Base-by-base conservation (phyloP, 768 basidiomycete genomes). In the Galerina sulciceps region DNA sequence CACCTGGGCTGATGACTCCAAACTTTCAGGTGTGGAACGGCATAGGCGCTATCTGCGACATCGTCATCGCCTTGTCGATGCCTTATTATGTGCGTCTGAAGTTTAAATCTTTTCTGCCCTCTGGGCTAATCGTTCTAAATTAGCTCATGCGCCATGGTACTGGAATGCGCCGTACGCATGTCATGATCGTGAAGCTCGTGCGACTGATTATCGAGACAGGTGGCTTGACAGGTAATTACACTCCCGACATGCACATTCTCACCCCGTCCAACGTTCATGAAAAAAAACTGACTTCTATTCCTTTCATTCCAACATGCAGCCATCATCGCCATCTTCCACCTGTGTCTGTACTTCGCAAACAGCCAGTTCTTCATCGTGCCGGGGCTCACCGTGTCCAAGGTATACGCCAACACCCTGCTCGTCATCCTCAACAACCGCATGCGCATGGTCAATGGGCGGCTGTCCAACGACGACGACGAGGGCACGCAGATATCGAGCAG, bases 401-500 rank as follows among this genome's bases (percentile, higher is more conserved):
- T 73, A 5, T 72, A 73, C 40, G 68, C 67, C 13, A 73, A 72
- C 60, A 72, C 70, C 11, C 70, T 70, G 64, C 62, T 73, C 14
- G 64, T 70, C 46, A 64, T 70, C 31, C 58, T 72, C 10, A 72
- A 73, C 52, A 70, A 71, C 42, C 69, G 71, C 20, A 65, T 68
- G 55, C 42, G 42, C 22, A 49, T 56, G 26, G 58, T 41, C 48
- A 50, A 53, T 15, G 50, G 34, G 15, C 64, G 59, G 13, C 8
- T 31, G 0, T 10, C 49, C 2, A 42, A 49, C 37, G 52, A 48
- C 14, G 47, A 46, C n/a, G 53, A 54, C 17, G 37, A 48, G 46
- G 53, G 8, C 22, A n/a, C 20, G 53, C 59, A 9, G 50, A 42
- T 1, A 56, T 37, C 15, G 14, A 42, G 31, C 6, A 36, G 41